Evolutionary conservation across 345 rosid genomes (phyloP).

Genomic region (Geranium rotundifolium): DNA sequence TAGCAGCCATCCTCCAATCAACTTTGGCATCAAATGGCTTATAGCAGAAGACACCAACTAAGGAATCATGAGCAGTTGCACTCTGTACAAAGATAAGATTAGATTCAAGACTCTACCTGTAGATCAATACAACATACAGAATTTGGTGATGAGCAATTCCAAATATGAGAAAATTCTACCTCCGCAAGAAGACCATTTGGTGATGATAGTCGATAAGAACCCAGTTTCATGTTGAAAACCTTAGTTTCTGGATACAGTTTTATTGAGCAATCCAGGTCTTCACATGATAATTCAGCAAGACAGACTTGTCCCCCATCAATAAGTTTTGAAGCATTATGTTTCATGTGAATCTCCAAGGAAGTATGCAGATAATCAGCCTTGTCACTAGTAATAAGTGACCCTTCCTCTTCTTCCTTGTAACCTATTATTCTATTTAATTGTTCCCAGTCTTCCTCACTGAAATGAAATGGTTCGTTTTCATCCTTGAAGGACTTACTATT

Average conservation of each 20-base stretch:
- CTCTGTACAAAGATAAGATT: slow-evolving; percentile 43
- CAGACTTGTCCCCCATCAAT: slow-evolving; percentile 45
- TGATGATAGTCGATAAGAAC: slow-evolving; percentile 80
- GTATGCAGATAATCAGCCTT: slow-evolving; percentile 65
- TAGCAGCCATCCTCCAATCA: slow-evolving; percentile 92
- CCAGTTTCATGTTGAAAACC: slow-evolving; percentile 65
- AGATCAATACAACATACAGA: background rate
- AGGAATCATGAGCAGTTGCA: slow-evolving; percentile 61
- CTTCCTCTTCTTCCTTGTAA: slow-evolving; percentile 70
- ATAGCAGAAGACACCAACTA: slow-evolving; percentile 72
- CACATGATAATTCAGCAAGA: slow-evolving; percentile 88
- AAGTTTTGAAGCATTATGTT: slow-evolving; percentile 89
- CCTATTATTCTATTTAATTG: slow-evolving; percentile 79
- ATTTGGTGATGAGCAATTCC: background rate
- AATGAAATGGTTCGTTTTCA: slow-evolving; percentile 61
- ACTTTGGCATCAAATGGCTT: slow-evolving; percentile 92
- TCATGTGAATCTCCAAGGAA: slow-evolving; percentile 75
- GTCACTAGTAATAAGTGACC: slow-evolving; percentile 30
- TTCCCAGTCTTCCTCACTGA: slow-evolving; percentile 89
- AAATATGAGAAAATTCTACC: slow-evolving; percentile 28
- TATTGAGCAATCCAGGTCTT: slow-evolving; percentile 61
- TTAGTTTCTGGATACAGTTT: slow-evolving; percentile 92
- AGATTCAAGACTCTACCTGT: slow-evolving; percentile 5
- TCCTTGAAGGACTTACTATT: slow-evolving; percentile 41
- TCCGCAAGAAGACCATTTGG: slow-evolving; percentile 91